These are phyloP conservation scores for Epichloe coenophiala DNA, from an alignment of 2,329 filamentous ascomycete genomes.

Conservation along the genomic window DNA sequence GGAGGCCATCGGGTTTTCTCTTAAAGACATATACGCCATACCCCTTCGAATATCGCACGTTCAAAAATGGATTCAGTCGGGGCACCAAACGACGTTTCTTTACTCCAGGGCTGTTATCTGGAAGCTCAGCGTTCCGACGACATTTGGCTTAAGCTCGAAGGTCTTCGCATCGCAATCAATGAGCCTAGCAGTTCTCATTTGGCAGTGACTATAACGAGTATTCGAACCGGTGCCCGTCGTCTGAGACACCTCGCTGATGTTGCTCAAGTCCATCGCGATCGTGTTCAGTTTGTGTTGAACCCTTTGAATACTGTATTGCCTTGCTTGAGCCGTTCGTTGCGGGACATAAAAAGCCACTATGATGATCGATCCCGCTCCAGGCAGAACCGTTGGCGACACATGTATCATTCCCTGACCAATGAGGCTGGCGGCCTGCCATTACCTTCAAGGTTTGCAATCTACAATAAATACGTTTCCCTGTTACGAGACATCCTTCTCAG, in stretches of 20 bases:
- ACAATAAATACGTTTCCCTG: conserved; percentile 38
- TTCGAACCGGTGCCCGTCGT: conserved; percentile 27
- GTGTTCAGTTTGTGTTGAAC: conserved; percentile 37
- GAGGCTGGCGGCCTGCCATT: conserved; percentile 38
- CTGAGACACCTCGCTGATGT: conserved; percentile 42
- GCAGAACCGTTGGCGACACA: conserved; percentile 41
- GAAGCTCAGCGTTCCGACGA: conserved; percentile 40
- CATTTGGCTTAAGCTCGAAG: conserved; percentile 33
- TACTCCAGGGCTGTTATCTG: conserved; percentile 38
- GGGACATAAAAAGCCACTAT: conserved; percentile 38
- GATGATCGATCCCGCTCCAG: conserved; percentile 34
- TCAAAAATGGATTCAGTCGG: conserved; percentile 16
- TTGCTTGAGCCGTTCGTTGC: conserved; percentile 36
- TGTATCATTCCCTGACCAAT: conserved; percentile 42
- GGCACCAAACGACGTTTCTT: conserved; percentile 18
- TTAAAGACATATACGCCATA: not conserved
- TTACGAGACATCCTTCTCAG: conserved; percentile 37
- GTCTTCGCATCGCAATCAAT: conserved; percentile 31
- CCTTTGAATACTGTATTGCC: conserved; percentile 44
- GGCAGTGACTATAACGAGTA: conserved; percentile 32
- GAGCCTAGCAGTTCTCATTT: conserved; percentile 34
- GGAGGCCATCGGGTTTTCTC: not conserved
- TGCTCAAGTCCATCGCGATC: conserved; percentile 35
- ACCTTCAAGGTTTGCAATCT: conserved; percentile 39
- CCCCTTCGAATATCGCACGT: not conserved